phyloP scores from a whole-genome alignment of 768 basidiomycete genomes.

The Fistulinella prunicolor region DNA sequence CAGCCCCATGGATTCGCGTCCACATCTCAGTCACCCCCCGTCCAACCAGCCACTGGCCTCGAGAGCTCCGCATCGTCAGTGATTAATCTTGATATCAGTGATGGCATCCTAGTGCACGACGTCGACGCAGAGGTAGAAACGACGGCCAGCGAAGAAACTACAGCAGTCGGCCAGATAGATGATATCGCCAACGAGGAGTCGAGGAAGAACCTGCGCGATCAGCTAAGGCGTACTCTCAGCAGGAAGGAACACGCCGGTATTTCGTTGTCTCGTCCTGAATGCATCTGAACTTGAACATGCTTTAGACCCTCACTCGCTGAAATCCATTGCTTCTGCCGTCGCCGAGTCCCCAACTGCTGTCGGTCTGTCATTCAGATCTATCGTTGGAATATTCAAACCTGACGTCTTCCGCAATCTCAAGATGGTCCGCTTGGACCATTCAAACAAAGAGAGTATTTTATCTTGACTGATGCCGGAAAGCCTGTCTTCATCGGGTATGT shows the following conservation, averaged over 20 bases:
- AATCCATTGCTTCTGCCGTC: conserved; percentile 22
- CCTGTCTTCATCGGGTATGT: conserved; percentile 89
- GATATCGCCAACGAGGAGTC: conserved; percentile 51
- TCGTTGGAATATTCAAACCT: not conserved
- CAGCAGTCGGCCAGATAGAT: conserved; percentile 44
- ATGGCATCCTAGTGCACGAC: conserved; percentile 71
- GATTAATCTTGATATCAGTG: conserved; percentile 60
- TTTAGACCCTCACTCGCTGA: conserved; percentile 13
- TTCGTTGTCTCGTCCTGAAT: not conserved
- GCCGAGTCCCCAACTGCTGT: conserved; percentile 33
- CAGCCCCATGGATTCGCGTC: conserved; percentile 46
- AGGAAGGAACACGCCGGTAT: conserved; percentile 49
- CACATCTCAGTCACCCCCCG: conserved; percentile 20
- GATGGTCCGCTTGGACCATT: conserved; percentile 22
- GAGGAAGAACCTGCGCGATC: conserved; percentile 66
- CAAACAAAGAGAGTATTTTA: conserved; percentile 78
- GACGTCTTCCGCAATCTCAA: conserved; percentile 3
- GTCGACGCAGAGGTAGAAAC: conserved; percentile 60
- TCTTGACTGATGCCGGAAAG: conserved; percentile 94
- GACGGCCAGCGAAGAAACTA: conserved; percentile 51
- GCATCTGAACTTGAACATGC: conserved; percentile 7
- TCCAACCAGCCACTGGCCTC: conserved; percentile 36
- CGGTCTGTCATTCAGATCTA: conserved; percentile 17
- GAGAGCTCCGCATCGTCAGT: conserved; percentile 73
- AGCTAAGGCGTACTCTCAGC: conserved; percentile 64